These are phyloP conservation scores for Fomitiporia mediterranea DNA, from an alignment of 1,284 basidiomycete species.

Conservation along the genomic window DNA sequence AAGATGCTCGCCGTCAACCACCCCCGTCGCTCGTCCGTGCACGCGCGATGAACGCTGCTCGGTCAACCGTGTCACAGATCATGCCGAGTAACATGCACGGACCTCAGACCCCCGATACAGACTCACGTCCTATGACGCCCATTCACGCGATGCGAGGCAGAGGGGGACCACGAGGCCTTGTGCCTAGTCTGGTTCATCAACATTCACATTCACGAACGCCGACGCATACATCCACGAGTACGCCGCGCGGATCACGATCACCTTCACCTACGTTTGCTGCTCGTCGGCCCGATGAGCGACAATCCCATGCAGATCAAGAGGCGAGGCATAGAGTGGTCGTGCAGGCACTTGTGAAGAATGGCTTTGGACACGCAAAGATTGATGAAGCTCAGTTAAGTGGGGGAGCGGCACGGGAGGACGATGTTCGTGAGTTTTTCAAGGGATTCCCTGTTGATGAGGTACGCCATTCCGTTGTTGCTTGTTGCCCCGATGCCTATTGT, in stretches of 20 bases:
- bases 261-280: conserved; percentile 39
- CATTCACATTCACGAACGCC: conserved; percentile 12
- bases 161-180: neutral
- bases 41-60: conserved; percentile 9
- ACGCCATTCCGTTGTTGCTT: conserved; percentile 30
- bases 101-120: neutral
- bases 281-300: conserved; percentile 29
- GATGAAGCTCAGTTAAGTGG: conserved; percentile 44
- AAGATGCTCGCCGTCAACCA: conserved; percentile 1
- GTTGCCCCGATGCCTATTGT: neutral
- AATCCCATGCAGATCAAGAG: conserved; percentile 29
- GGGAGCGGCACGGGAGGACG: conserved; percentile 53
- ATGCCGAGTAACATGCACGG: neutral
- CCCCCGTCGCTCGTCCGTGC: conserved; percentile 10
- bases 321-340: conserved; percentile 46
- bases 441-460: conserved; percentile 66
- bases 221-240: conserved; percentile 19
- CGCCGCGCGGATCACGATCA: conserved; percentile 35
- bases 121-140: neutral
- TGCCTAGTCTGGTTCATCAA: neutral
- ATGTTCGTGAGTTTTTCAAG: conserved; percentile 54
- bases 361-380: conserved; percentile 59
- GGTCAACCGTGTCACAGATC: conserved; percentile 3
- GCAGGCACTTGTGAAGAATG: conserved; percentile 53
- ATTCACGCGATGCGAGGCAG: neutral